Evolutionary conservation across 306 rosid species (phyloP).

Genomic region (Cucumis hystrix): DNA sequence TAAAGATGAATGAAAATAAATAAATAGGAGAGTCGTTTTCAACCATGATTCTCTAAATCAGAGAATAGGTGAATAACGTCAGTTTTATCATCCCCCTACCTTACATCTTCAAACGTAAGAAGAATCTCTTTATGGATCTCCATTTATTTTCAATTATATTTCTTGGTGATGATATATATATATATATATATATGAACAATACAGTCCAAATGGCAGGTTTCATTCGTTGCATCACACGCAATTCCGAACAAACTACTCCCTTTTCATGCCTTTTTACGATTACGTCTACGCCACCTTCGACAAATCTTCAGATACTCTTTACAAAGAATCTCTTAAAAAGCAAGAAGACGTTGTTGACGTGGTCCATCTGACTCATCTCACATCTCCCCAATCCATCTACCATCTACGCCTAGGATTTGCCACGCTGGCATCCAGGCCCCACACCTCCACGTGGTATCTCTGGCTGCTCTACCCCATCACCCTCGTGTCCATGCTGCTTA

Average conservation of each 20-base stretch:
- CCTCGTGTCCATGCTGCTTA: slow-evolving; percentile 8
- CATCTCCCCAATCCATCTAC: slow-evolving; percentile 17
- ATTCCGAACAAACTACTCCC: slow-evolving; percentile 25
- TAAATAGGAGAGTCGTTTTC: too few relatives aligned
- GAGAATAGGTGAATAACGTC: too few relatives aligned
- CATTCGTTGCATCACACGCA: slow-evolving; percentile 33
- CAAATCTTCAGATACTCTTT: slow-evolving; percentile 4
- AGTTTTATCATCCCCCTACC: too few relatives aligned
- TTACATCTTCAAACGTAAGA: background rate
- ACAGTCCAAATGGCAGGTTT: background rate
- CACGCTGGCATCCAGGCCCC: slow-evolving; percentile 20
- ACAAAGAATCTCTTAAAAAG: slow-evolving; percentile 1
- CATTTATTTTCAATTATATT: too few relatives aligned
- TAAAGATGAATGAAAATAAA: too few relatives aligned
- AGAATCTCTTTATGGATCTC: background rate
- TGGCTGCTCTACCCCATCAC: slow-evolving; percentile 27
- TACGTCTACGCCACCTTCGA: slow-evolving; percentile 20
- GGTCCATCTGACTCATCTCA: slow-evolving; percentile 26
- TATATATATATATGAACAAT: too few relatives aligned
- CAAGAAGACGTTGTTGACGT: slow-evolving; percentile 19
- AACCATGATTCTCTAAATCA: too few relatives aligned
- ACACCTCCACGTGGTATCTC: slow-evolving; percentile 14
- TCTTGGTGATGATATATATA: too few relatives aligned
- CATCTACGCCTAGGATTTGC: slow-evolving; percentile 21
- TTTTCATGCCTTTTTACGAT: slow-evolving; percentile 28